phyloP scores from a whole-genome alignment of 2,329 filamentous ascomycete genomes.

The Ceratocystis diversiconidia region DNA sequence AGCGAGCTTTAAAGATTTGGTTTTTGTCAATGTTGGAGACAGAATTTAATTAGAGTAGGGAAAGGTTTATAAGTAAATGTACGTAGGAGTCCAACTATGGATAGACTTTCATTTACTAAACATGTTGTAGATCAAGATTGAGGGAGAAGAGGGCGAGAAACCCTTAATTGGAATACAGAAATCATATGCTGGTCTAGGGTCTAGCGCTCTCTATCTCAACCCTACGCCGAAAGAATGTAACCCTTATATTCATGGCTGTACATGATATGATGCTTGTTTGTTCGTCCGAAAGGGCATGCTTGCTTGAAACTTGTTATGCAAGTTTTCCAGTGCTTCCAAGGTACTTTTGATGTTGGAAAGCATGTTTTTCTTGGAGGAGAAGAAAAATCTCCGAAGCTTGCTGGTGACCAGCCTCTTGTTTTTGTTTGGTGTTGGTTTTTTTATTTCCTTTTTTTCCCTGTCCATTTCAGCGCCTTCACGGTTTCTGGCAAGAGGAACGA shows the following conservation, averaged over 20 bases:
- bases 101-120: too few relatives aligned
- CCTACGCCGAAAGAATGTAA: not conserved
- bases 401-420: not conserved
- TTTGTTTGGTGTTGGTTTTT: not conserved
- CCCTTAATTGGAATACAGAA: too few relatives aligned
- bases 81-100: too few relatives aligned
- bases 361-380: not conserved
- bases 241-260: not conserved
- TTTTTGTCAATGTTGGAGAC: too few relatives aligned
- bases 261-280: not conserved
- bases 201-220: not conserved
- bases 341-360: not conserved
- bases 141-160: too few relatives aligned
- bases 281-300: not conserved
- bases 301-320: not conserved
- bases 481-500: not conserved
- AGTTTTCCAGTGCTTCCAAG: not conserved
- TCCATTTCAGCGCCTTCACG: not conserved
- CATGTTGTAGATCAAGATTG: too few relatives aligned
- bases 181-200: too few relatives aligned
- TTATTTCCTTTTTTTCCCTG: not conserved
- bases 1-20: too few relatives aligned
- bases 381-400: not conserved
- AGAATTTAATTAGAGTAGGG: too few relatives aligned
- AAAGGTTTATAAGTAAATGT: too few relatives aligned